Evolutionary conservation across 2,329 filamentous ascomycete species (phyloP), one percentile per base, ranked within the genome.

Genomic region (Trichoderma atroviride): DNA sequence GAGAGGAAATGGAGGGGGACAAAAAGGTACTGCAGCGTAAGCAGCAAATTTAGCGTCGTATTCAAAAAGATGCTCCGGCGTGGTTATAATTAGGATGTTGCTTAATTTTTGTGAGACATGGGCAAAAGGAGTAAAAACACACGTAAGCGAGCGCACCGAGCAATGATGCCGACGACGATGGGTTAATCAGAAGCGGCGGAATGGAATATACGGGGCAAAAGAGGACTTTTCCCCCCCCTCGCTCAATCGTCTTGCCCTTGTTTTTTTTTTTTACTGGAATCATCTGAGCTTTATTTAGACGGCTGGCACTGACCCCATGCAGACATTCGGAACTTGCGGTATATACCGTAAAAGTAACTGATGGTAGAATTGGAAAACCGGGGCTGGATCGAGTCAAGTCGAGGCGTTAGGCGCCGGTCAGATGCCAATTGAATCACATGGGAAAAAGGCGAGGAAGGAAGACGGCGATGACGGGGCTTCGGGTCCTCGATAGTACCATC

Each of bases 101-200:
- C 19, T 31, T 24, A 47, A 24, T 4, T 37, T 27, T 16, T 62
- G 40, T 52, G 40, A 62, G 59, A 63, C 47, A 14, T 27, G 40
- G 40, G 57, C 13, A 59, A 14, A 58, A n/a, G 27, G 43, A 59
- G 57, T 24, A 59, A 24, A 58, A 59, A 27, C 35, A 64, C 61
- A 55, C 61, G 61, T 55, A 64, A 64, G 61, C 61, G 40, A 53
- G 47, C 47, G 27, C n/a, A n/a, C n/a, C n/a, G n/a, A n/a, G n/a
- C n/a, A n/a, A n/a, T n/a, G n/a, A n/a, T n/a, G 29, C 7, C 7
- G 40, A 31, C n/a, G 16, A 5, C 37, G 60, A 63, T 55, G 61
- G 40, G 31, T 31, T 55, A 16, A 55, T 55, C 61, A 64, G 40
- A 40, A 10, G 5, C 13, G 7, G 50, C 43, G n/a, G n/a, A n/a